Base-by-base conservation (phyloP, 2,329 filamentous ascomycete genomes). In the Penicillium concentricum region DNA sequence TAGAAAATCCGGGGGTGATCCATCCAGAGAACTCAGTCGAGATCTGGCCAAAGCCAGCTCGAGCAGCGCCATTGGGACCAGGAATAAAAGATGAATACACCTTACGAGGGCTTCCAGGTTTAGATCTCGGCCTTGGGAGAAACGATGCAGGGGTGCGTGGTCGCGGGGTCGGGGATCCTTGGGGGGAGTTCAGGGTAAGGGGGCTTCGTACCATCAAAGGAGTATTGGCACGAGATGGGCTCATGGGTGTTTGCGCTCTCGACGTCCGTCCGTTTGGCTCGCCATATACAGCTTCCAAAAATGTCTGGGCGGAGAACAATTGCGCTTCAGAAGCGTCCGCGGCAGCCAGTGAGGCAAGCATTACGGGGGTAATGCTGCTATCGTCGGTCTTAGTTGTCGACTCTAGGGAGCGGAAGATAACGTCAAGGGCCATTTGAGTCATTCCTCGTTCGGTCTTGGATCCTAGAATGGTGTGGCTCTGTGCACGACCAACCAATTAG, bases 391-490 rank as follows among this genome's bases (percentile, higher is more conserved):
- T 85, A 53, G 95, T 85, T 57, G 87, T 89, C 18, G 84, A 78
- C 56, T 85, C 86, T 49, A 96, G 85, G 43, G 90, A 93, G 61
- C 88, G 87, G 77, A 95, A 99, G 48, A 97, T 82, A 39, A 95
- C 84, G 69, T 97, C 93, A 53, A 99, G 87, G 0, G 91, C 85
- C 68, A 99, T 87, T 73, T 99, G 94, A 0, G 92, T 96, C 52
- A 99, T 79, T 60, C 94, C 94, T 62, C 93, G 88, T 74, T 97
- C 90, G 22, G 84, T 85, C 64, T 87, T 88, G 13, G 91, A 95
- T 54, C 94, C 94, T 16, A 99, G 84, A 58, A 97, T 96, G 0
- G 94, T 99, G 73, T 99, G 93, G 61, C 91, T 95, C 93, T 97
- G 69, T 42, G 50, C 32, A 30, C 28, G 41, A 30, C 26, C 37